A percentile compares a stretch with the other conserved stretches of the same genome.
These are phyloP conservation scores for Vitis amurensis DNA, from an alignment of 164 flowering plant species.

Conservation along the genomic window DNA sequence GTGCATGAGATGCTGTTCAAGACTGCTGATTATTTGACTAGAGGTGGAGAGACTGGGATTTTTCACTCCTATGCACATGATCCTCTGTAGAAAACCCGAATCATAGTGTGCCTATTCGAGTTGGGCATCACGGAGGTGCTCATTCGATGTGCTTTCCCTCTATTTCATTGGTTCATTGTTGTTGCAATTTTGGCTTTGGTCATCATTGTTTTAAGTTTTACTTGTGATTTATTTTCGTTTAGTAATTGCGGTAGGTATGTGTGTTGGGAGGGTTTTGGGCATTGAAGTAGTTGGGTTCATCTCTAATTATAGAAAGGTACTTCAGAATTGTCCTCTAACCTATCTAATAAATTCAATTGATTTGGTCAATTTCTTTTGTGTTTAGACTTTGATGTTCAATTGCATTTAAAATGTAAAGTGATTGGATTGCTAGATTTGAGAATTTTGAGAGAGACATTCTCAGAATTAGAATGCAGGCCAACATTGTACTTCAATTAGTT, in stretches of 20 bases:
- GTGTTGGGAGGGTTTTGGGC: neutral
- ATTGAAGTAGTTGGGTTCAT: constrained; percentile 1
- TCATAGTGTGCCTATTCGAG: neutral
- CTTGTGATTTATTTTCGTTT: neutral
- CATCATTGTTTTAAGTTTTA: constrained; percentile 10
- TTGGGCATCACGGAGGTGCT: too few relatives aligned
- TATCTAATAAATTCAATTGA: neutral
- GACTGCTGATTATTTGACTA: constrained; percentile 73
- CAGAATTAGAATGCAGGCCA: neutral
- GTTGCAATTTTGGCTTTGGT: too few relatives aligned
- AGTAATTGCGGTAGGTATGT: too few relatives aligned
- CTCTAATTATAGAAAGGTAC: neutral
- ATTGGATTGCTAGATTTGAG: neutral
- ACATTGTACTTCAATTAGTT: neutral
- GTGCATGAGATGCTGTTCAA: constrained; percentile 89
- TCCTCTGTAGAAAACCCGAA: constrained; percentile 78
- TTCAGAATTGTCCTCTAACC: neutral
- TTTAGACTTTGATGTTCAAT: too few relatives aligned
- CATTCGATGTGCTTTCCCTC: too few relatives aligned
- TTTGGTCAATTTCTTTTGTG: neutral
- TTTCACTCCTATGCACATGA: constrained; percentile 87
- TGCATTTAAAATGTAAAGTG: too few relatives aligned
- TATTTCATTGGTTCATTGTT: too few relatives aligned
- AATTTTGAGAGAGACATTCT: neutral
- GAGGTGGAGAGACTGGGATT: constrained; percentile 77